phyloP scores from a whole-genome alignment of 768 basidiomycete species.

The Calvatia gigantea region DNA sequence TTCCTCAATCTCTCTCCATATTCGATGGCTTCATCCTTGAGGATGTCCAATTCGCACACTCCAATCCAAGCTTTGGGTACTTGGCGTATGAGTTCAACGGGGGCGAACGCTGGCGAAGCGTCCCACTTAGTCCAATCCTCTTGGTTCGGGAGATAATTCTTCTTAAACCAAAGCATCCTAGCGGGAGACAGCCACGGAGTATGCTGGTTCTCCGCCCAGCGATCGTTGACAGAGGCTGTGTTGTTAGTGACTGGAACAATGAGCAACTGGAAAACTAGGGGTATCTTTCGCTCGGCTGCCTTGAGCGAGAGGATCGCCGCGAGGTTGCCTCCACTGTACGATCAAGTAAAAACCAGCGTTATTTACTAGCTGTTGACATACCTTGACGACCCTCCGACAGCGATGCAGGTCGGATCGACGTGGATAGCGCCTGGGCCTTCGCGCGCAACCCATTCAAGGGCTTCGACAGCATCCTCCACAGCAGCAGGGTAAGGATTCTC shows the following conservation, averaged over 20 bases:
- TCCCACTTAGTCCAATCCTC: conserved; percentile 63
- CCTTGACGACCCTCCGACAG: conserved; percentile 76
- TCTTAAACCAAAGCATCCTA: conserved; percentile 74
- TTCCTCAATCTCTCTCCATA: conserved; percentile 56
- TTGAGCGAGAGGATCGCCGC: conserved; percentile 65
- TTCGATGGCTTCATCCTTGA: conserved; percentile 61
- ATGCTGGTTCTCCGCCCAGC: conserved; percentile 53
- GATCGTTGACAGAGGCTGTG: conserved; percentile 42
- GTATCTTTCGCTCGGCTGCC: conserved; percentile 48
- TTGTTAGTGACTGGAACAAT: conserved; percentile 75
- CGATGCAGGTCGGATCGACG: conserved; percentile 50
- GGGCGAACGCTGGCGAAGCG: conserved; percentile 69
- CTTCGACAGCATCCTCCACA: conserved; percentile 66
- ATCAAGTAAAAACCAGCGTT: too few relatives aligned
- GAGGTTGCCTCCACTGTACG: conserved; percentile 74
- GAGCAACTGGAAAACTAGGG: conserved; percentile 58
- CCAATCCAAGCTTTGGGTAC: conserved; percentile 60
- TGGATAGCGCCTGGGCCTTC: conserved; percentile 44
- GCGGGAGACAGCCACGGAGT: conserved; percentile 57
- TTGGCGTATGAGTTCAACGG: conserved; percentile 45
- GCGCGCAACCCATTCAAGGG: conserved; percentile 56
- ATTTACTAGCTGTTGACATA: too few relatives aligned
- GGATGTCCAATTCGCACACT: conserved; percentile 62
- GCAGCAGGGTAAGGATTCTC: conserved; percentile 71
- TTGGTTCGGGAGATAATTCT: conserved; percentile 63